Evolutionary conservation across 805 yeast species (phyloP), one percentile per base, ranked within the genome.

Genomic region (Metschnikowia hibisci): DNA sequence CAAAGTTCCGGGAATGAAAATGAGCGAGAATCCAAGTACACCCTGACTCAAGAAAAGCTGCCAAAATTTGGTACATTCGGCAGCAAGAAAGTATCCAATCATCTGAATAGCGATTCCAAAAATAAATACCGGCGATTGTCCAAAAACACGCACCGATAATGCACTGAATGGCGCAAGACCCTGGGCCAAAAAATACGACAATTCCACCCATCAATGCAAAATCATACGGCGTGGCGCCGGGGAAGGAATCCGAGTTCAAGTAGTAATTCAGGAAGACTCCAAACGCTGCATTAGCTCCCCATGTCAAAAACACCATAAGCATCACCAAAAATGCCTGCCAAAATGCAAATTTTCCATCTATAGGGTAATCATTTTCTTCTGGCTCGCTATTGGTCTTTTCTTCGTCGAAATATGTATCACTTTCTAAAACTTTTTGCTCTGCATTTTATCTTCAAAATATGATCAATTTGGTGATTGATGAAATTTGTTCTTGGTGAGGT

Each of bases 191-290:
- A n/a, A 64, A 72, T 36, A 82, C 78, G 0, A 83, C 76, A 6
- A 84, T 54, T 4, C 91, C 90, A 0, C 89, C 87, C 50, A 84
- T 73, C 32, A 78, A 64, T 11, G 87, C 86, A 60, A 73, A 84
- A 45, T 81, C 85, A 43, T 77, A 62, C 41, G 73, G 73, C 0
- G 74, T 57, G 0, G 84, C 81, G 1, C 82, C 85, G 0, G 69
- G 66, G 47, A 80, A 82, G 0, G 69, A 14, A 23, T 46, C 49
- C 11, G 66, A 47, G 9, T 67, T 62, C 9, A 74, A 50, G 51
- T 80, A 81, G 54, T 73, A 77, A 29, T 72, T 64, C 42, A 80
- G 74, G 53, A 77, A 81, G 4, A 78, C 77, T 22, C 84, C 86
- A 58, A 65, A 81, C 2, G 77, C 66, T 32, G 80, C 76, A 44